Evolutionary conservation across 768 basidiomycete genomes (phyloP).

Genomic region (Pisolithus tinctorius): DNA sequence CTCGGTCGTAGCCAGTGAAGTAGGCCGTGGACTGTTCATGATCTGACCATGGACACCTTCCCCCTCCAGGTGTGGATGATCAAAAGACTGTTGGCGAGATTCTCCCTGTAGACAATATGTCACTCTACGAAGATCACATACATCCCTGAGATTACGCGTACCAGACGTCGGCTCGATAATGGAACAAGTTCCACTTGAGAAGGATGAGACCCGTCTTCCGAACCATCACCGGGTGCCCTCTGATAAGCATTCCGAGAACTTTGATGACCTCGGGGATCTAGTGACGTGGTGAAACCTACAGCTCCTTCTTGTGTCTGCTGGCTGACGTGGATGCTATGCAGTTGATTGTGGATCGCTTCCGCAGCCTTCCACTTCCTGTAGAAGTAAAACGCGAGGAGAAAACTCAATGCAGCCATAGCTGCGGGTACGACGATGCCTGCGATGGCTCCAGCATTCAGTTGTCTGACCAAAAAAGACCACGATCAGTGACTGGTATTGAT

Average conservation of each 20-base stretch:
- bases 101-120: too few relatives aligned
- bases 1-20: too few relatives aligned
- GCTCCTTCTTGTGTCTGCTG: conserved; percentile 1
- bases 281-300: conserved; percentile 13
- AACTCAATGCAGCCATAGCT: conserved; percentile 7
- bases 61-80: too few relatives aligned
- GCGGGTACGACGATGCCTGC: conserved; percentile 14
- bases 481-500: background rate
- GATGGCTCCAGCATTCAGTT: conserved; percentile 16
- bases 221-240: background rate
- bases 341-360: conserved; percentile 6
- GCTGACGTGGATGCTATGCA: conserved; percentile 7
- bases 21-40: too few relatives aligned
- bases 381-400: conserved; percentile 15
- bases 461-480: conserved; percentile 1
- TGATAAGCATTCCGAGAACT: too few relatives aligned
- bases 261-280: conserved; percentile 8
- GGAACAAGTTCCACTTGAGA: too few relatives aligned
- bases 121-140: too few relatives aligned
- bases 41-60: too few relatives aligned
- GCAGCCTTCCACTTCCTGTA: conserved; percentile 23
- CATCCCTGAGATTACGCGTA: too few relatives aligned
- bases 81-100: too few relatives aligned
- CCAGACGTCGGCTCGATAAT: too few relatives aligned
- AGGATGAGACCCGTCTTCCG: too few relatives aligned